Evolutionary conservation across 176 grass and related monocot genomes (phyloP).

Genomic region (Metroxylon sagu): DNA sequence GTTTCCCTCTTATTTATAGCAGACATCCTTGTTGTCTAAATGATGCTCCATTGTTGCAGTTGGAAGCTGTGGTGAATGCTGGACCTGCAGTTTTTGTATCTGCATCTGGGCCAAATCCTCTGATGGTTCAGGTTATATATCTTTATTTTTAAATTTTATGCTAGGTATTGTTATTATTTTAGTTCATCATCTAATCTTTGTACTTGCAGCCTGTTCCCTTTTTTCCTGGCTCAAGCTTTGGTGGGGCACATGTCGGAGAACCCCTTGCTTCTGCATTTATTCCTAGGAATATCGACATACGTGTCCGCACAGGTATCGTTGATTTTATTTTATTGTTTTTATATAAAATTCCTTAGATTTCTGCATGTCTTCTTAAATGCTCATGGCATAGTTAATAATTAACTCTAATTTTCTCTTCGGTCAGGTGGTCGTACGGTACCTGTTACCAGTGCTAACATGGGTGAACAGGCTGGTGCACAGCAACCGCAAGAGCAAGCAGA

Average conservation of each 20-base stretch:
- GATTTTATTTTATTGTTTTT: slow-evolving; percentile 1
- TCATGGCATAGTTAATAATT: slow-evolving; percentile 25
- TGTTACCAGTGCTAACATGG: slow-evolving; percentile 44
- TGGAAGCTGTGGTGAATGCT: slow-evolving; percentile 70
- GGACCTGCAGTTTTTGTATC: slow-evolving; percentile 97
- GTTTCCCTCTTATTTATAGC: slow-evolving; percentile 11
- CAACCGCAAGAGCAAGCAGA: slow-evolving; percentile 39
- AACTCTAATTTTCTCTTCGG: slow-evolving; percentile 12
- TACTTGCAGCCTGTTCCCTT: slow-evolving; percentile 76
- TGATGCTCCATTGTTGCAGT: slow-evolving; percentile 45
- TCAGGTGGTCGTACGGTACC: slow-evolving; percentile 51
- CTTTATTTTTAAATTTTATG: slow-evolving; percentile 8
- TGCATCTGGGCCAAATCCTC: slow-evolving; percentile 77
- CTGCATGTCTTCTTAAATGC: slow-evolving; percentile 1
- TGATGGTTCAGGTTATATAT: slow-evolving; percentile 89
- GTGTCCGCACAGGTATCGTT: slow-evolving; percentile 55
- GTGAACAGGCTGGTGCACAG: slow-evolving; percentile 38
- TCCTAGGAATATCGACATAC: slow-evolving; percentile 70
- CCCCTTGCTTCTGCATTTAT: slow-evolving; percentile 30
- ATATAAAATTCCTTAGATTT: not conserved
- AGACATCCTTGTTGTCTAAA: slow-evolving; percentile 1
- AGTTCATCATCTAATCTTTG: slow-evolving; percentile 19
- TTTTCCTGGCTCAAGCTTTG: slow-evolving; percentile 60
- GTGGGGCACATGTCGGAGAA: slow-evolving; percentile 16
- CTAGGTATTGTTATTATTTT: slow-evolving; percentile 9